phyloP scores from a whole-genome alignment of 2,329 filamentous ascomycete species.

The Ceratocystis cacaofunesta region DNA sequence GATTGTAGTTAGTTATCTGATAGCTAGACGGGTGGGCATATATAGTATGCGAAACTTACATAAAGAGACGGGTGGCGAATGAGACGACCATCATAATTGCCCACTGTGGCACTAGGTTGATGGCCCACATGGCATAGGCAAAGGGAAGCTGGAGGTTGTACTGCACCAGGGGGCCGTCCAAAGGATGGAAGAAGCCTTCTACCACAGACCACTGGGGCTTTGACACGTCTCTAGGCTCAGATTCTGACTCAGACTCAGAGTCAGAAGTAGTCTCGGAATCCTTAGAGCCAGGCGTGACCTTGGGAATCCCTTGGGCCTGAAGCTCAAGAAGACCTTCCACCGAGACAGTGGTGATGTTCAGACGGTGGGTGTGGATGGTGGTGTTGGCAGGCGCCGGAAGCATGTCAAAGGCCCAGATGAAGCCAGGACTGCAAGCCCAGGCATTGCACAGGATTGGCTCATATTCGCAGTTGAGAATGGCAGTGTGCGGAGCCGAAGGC shows the following conservation, averaged over 20 bases:
- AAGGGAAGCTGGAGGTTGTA: conserved; percentile 47
- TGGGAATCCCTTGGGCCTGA: conserved; percentile 36
- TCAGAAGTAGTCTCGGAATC: neutral
- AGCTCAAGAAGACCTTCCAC: conserved; percentile 47
- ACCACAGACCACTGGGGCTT: conserved; percentile 27
- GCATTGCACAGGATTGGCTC: conserved; percentile 61
- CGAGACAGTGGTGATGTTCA: conserved; percentile 57
- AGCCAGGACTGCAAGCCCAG: conserved; percentile 51
- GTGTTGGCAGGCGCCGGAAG: conserved; percentile 49
- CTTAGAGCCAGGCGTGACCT: conserved; percentile 16
- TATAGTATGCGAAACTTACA: conserved; percentile 40
- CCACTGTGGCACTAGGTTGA: conserved; percentile 57
- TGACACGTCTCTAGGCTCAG: neutral
- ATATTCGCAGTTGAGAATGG: conserved; percentile 56
- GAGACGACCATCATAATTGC: conserved; percentile 62
- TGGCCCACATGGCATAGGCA: conserved; percentile 53
- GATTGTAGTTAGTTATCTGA: neutral
- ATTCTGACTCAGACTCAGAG: conserved; percentile 17
- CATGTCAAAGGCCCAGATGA: conserved; percentile 52
- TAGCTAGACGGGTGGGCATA: neutral
- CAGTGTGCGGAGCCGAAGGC: conserved; percentile 51
- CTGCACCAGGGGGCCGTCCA: conserved; percentile 52
- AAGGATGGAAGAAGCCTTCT: conserved; percentile 61
- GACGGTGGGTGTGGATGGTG: conserved; percentile 46
- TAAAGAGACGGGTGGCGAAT: conserved; percentile 57